phyloP scores from a whole-genome alignment of 768 basidiomycete species.

The Macrolepiota dolichaula region DNA sequence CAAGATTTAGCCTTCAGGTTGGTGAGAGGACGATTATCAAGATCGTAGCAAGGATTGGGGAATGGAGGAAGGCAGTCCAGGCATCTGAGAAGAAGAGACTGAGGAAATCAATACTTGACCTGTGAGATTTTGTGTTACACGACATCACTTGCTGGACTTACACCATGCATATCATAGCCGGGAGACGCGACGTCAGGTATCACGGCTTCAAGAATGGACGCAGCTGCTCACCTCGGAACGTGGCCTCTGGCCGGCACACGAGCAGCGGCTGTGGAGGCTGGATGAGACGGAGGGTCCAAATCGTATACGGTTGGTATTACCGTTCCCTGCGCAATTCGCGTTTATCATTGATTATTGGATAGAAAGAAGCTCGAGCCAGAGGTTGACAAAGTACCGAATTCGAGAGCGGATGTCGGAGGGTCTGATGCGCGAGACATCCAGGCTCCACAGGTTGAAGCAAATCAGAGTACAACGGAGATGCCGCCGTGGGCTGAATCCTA shows the following conservation, averaged over 20 bases:
- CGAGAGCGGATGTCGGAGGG: conserved; percentile 44
- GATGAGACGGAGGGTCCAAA: conserved; percentile 93
- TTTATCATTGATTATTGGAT: background rate
- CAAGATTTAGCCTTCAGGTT: conserved; percentile 58
- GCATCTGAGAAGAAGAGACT: conserved; percentile 69
- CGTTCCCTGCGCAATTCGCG: background rate
- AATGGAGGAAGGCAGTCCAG: conserved; percentile 72
- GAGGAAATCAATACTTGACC: conserved; percentile 68
- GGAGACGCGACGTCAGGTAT: conserved; percentile 71
- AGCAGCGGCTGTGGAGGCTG: conserved; percentile 61
- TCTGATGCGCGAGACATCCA: conserved; percentile 44
- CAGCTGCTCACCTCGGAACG: conserved; percentile 67
- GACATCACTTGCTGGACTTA: background rate
- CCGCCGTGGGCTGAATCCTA: conserved; percentile 76
- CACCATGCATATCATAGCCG: conserved; percentile 42
- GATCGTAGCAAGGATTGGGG: conserved; percentile 56
- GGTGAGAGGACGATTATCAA: conserved; percentile 63
- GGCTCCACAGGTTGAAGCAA: conserved; percentile 32
- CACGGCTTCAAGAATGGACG: conserved; percentile 57
- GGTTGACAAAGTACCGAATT: conserved; percentile 42
- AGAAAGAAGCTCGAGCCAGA: conserved; percentile 80
- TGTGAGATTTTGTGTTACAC: conserved; percentile 39
- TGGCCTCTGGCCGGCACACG: conserved; percentile 73
- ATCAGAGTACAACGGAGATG: conserved; percentile 55
- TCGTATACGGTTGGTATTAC: conserved; percentile 62